Evolutionary conservation across 108 stramenopile genomes (phyloP).

Genomic region (Mediolabrus comicus): DNA sequence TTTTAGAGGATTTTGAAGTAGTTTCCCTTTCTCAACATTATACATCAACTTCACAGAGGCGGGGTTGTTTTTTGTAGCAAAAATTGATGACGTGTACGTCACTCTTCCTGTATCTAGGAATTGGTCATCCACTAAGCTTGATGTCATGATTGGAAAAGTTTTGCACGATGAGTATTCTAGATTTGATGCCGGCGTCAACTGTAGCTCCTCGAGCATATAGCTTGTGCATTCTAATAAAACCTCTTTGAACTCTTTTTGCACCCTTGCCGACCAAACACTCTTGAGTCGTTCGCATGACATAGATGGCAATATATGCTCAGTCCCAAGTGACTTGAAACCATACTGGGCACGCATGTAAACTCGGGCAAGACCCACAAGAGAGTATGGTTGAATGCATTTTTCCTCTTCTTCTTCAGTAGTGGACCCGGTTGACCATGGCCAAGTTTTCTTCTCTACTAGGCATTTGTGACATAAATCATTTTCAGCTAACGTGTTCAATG

Average conservation of each 20-base stretch:
- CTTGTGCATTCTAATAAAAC: conserved; percentile 27
- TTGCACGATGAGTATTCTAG: neutral
- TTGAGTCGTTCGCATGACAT: conserved; percentile 43
- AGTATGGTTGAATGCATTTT: conserved; percentile 46
- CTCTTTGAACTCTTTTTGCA: conserved; percentile 13
- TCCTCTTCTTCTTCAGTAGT: conserved; percentile 1
- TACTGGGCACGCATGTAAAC: conserved; percentile 23
- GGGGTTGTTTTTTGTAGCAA: conserved; percentile 33
- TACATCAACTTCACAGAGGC: conserved; percentile 33
- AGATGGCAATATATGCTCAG: neutral
- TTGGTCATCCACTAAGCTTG: conserved; percentile 39
- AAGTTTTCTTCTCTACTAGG: neutral
- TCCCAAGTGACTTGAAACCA: neutral
- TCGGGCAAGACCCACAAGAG: conserved; percentile 44
- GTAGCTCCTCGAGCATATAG: neutral
- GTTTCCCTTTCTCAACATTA: conserved; percentile 22
- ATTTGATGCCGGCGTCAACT: neutral
- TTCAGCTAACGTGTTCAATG: neutral
- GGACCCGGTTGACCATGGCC: neutral
- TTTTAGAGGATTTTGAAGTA: neutral
- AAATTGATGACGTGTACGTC: conserved; percentile 47
- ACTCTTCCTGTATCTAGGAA: conserved; percentile 29
- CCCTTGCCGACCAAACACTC: conserved; percentile 13
- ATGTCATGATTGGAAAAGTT: neutral
- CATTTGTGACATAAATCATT: conserved; percentile 10